Evolutionary conservation across 2,329 filamentous ascomycete genomes (phyloP), one percentile per base, ranked within the genome.

Genomic region (Epichloe scottii): DNA sequence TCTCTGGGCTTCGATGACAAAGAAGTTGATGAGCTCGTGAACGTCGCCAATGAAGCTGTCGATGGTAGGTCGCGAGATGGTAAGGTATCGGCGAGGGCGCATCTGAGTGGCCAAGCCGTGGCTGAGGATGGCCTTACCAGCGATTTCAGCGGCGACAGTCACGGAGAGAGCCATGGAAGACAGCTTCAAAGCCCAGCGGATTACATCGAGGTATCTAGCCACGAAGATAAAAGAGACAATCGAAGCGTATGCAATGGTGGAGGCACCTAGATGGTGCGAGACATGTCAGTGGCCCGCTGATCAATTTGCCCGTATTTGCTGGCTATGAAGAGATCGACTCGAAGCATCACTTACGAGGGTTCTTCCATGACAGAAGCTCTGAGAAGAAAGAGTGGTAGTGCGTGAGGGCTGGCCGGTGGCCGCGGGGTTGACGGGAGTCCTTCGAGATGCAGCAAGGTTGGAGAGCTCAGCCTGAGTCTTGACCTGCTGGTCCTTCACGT

Each of bases 361-460:
- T 81, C 63, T 82, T 75, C 80, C 82, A 85, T 58, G 81, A 84
- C 55, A 86, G 71, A 52, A 86, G 73, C 65, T 83, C 79, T 48
- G 76, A 77, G 68, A 86, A 85, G 68, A 85, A 79, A 15, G 81
- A 85, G 70, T 85, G 81, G 65, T 85, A 86, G 67, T 84, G 79
- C 53, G 80, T 84, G 62, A 84, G 67, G 76, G 76, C 66, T 84
- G 79, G 59, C 78, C 79, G 45, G 77, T 81, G 55, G 77, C 78
- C 60, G 79, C 72, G 35, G 72, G 71, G 52, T 71, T 68, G 48
- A 67, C 57, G 50, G 78, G 79, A 47, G 76, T 77, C 62, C 72
- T 72, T 62, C 78, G 77, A 57, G 78, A 64, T 55, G 74, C 74
- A 59, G 77, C 77, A 46, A 82, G 72, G 63, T 78, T 79, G 61